phyloP scores from a whole-genome alignment of 2,329 filamentous ascomycete species.

The Talaromyces sp. region DNA sequence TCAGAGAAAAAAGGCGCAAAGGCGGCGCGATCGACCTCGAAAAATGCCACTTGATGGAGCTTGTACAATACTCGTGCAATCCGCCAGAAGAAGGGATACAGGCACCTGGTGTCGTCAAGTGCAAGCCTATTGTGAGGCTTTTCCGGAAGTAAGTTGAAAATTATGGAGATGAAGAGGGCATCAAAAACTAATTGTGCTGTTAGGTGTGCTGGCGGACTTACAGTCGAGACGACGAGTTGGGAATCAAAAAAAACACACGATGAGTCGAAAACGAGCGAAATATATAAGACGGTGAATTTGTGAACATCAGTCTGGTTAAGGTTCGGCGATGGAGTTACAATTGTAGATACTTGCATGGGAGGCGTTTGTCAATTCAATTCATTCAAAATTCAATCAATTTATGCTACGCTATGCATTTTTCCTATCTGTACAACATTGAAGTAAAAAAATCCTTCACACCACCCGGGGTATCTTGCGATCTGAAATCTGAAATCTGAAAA shows the following conservation, averaged over 20 bases:
- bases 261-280: not conserved
- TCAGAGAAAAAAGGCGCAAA: conserved; percentile 51
- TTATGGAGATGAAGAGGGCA: not conserved
- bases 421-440: not conserved
- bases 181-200: conserved; percentile 7
- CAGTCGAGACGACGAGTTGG: conserved; percentile 60
- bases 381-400: not conserved
- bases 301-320: not conserved
- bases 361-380: not conserved
- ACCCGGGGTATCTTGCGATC: conserved; percentile 9
- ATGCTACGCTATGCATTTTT: conserved; percentile 1
- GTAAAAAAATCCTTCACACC: not conserved
- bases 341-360: conserved; percentile 19
- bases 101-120: conserved; percentile 43
- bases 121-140: conserved; percentile 54
- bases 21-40: conserved; percentile 46
- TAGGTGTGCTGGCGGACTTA: conserved; percentile 50
- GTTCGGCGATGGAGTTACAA: not conserved
- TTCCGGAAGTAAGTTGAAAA: conserved; percentile 51
- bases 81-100: conserved; percentile 41
- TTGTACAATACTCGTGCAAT: conserved; percentile 61
- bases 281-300: not conserved
- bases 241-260: conserved; percentile 31
- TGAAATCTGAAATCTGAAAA: not conserved
- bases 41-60: conserved; percentile 54